Percentiles rank a stretch among this genome's conserved stretches.
phyloP scores from a whole-genome alignment of 768 basidiomycete species.

The Serendipita sp. region DNA sequence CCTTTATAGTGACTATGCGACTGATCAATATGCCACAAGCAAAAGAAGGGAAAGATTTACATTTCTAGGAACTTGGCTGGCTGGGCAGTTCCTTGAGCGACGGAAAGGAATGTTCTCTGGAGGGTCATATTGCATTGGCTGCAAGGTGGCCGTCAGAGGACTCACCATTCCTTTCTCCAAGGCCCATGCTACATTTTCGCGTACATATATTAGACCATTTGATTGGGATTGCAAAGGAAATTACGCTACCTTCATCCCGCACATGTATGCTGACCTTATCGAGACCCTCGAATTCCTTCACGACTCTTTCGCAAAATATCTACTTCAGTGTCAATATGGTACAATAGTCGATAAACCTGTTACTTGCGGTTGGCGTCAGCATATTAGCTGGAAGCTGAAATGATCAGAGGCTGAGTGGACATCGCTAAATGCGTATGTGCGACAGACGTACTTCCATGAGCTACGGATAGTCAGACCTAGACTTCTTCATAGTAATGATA shows the following conservation, averaged over 20 bases:
- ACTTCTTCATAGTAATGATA: constrained; percentile 11
- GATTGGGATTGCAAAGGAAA: constrained; percentile 7
- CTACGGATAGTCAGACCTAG: constrained; percentile 23
- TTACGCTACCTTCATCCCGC: constrained; percentile 50
- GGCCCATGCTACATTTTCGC: constrained; percentile 48
- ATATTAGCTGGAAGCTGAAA: constrained; percentile 59
- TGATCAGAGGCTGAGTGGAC: background rate
- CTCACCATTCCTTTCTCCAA: constrained; percentile 66
- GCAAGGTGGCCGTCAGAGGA: background rate
- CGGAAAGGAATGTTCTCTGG: constrained; percentile 73
- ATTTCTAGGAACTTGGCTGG: constrained; percentile 82
- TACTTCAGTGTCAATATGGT: constrained; percentile 16
- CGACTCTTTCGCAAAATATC: constrained; percentile 56
- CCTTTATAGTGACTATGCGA: constrained; percentile 60
- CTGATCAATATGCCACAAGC: background rate
- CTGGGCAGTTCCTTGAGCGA: constrained; percentile 65
- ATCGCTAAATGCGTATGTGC: background rate
- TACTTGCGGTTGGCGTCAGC: constrained; percentile 60
- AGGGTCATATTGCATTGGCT: background rate
- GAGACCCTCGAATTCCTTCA: constrained; percentile 48
- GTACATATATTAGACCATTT: background rate
- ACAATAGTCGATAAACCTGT: background rate
- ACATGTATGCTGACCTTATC: constrained; percentile 53
- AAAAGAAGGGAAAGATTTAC: constrained; percentile 23
- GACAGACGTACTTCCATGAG: constrained; percentile 39